phyloP scores from a whole-genome alignment of 2,329 filamentous ascomycete species.

The Nectriaceae sp. region DNA sequence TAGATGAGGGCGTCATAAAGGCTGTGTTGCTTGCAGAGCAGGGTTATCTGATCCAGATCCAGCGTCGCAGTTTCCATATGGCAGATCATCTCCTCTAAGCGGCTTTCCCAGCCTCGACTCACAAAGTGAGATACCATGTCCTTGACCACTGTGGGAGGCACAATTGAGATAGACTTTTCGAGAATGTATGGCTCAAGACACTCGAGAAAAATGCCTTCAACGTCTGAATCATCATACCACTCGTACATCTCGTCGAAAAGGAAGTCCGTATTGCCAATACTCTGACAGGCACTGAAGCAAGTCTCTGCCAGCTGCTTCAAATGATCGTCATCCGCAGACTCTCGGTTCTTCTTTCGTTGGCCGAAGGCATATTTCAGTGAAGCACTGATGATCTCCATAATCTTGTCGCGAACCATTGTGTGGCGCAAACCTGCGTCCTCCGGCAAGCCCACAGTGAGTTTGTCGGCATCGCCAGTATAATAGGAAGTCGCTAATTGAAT shows the following conservation, averaged over 20 bases:
- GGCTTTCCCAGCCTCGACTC: constrained; percentile 70
- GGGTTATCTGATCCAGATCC: constrained; percentile 91
- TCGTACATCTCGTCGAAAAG: constrained; percentile 90
- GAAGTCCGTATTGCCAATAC: constrained; percentile 77
- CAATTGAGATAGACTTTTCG: constrained; percentile 69
- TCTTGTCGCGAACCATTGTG: constrained; percentile 80
- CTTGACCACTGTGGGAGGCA: constrained; percentile 86
- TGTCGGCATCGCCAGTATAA: constrained; percentile 88
- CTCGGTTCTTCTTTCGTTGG: constrained; percentile 56
- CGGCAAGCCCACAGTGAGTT: constrained; percentile 88
- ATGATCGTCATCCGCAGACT: constrained; percentile 54
- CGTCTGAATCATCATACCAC: constrained; percentile 78
- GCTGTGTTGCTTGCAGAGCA: constrained; percentile 85
- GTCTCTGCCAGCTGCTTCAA: constrained; percentile 78
- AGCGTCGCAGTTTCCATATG: constrained; percentile 87
- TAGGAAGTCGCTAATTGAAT: constrained; percentile 91
- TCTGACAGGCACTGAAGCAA: constrained; percentile 81
- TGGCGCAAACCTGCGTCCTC: constrained; percentile 78
- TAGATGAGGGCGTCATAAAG: constrained; percentile 96
- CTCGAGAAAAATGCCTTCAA: constrained; percentile 79
- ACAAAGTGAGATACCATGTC: constrained; percentile 82
- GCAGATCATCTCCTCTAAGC: constrained; percentile 92
- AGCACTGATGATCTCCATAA: constrained; percentile 90
- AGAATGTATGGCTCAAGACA: constrained; percentile 87
- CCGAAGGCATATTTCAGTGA: constrained; percentile 88